Evolutionary conservation across 805 yeast genomes (phyloP), one percentile per base, ranked within the genome.

Genomic region (Saccharomycopsis microspora): DNA sequence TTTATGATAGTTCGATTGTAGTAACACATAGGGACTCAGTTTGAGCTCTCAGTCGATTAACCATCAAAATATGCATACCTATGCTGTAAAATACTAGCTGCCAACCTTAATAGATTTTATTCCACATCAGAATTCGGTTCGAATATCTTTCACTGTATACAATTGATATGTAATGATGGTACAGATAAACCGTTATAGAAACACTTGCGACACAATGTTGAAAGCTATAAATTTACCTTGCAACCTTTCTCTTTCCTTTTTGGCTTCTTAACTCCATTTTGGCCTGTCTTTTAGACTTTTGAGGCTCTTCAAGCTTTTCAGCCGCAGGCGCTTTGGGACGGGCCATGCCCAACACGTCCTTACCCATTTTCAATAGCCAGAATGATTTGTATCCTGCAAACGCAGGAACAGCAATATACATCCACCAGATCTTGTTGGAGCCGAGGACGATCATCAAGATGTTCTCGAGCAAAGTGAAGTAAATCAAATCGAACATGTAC

Each of bases 401-500:
- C 29, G 19, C 44, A 3, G 53, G 53, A 27, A 63, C 60, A 7
- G 65, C 59, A n/a, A 65, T 49, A 54, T 69, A 71, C 36, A 80
- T 49, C 55, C 67, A 68, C 87, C 87, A 85, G 5, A 76, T 77
- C 57, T 71, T 70, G 59, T 75, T 75, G 40, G 74, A 59, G 4
- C 88, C 88, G 36, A 74, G 56, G 0, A 75, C 28, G 4, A 75
- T 55, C 67, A 78, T 73, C 45, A 80, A 62, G 1, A 80, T 47
- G 54, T 78, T 78, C 54, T 77, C 66, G 27, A 73, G 55, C 72
- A 81, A 71, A 3, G 88, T 81, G 42, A 83, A 60, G 58, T 83
- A 83, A 50, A 84, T 65, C 8, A 82, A 60, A 58, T 84, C 93
- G 58, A 80, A 80, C 69, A 82, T 64, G 65, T 80, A 82, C 61